These are phyloP conservation scores for Dillenia suffruticosa DNA, from an alignment of 164 flowering plant species.

Conservation along the genomic window DNA sequence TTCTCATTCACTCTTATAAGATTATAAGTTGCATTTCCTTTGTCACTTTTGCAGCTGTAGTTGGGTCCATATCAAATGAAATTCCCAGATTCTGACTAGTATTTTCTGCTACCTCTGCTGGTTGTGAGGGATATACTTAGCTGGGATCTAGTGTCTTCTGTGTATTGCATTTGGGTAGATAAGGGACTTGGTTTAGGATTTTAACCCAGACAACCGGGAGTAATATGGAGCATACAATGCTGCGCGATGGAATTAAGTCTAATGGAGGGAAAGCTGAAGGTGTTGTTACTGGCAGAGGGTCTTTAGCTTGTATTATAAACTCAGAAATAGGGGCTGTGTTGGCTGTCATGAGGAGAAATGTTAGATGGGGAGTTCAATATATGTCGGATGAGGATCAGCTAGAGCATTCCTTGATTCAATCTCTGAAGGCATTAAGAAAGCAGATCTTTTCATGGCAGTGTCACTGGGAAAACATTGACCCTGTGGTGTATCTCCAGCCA, in stretches of 20 bases:
- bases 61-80: too few relatives aligned
- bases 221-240: slow-evolving; percentile 27
- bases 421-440: slow-evolving; percentile 25
- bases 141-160: too few relatives aligned
- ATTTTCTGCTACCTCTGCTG: too few relatives aligned
- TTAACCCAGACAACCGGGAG: too few relatives aligned
- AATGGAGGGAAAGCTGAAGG: slow-evolving; percentile 28
- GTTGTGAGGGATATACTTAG: too few relatives aligned
- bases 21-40: too few relatives aligned
- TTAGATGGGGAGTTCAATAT: slow-evolving; percentile 35
- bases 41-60: too few relatives aligned
- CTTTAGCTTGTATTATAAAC: slow-evolving; percentile 33
- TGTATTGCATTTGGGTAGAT: too few relatives aligned
- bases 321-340: slow-evolving; percentile 37
- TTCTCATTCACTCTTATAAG: too few relatives aligned
- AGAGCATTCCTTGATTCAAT: slow-evolving; percentile 32
- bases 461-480: slow-evolving; percentile 25
- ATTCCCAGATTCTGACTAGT: too few relatives aligned
- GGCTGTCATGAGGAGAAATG: slow-evolving; percentile 41
- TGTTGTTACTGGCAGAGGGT: slow-evolving; percentile 16
- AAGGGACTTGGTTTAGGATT: too few relatives aligned
- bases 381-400: slow-evolving; percentile 31
- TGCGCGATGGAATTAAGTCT: slow-evolving; percentile 23
- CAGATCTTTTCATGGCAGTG: slow-evolving; percentile 29
- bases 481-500: slow-evolving; percentile 35